Evolutionary conservation across 2,329 filamentous ascomycete species (phyloP), one percentile per base, ranked within the genome.

Genomic region (Trichoderma simmonsii): DNA sequence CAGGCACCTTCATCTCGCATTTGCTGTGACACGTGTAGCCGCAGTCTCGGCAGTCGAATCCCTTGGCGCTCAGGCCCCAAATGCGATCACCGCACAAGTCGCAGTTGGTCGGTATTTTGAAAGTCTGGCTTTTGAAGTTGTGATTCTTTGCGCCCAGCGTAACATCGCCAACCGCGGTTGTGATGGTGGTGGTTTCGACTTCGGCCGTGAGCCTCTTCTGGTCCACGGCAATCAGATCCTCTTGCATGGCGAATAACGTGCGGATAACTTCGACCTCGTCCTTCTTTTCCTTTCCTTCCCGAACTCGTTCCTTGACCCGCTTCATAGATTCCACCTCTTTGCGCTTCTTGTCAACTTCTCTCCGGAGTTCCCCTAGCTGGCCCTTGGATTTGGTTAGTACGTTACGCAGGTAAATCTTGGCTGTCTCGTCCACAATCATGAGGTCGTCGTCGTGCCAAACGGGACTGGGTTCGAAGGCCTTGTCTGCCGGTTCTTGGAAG

Each of bases 1-100:
- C 93, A 0, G 96, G 94, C 0, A 98, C 96, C 82, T 98, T 99
- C 92, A 99, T 96, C 84, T 99, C 94, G 81, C 96, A 99, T 83
- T 99, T 99, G 85, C 91, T 97, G 83, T 99, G 96, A 79, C 96
- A 99, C 2, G 95, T 98, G 83, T 98, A 99, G 39, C 97, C 96
- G 78, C 96, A 99, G 81, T 98, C 95, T 76, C 92, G 90, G 79
- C 96, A 99, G 80, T 97, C 95, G 79, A 97, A 97, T 0, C 96
- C 96, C 83, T 99, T 99, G 48, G 96, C 95, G 34, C 94, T 97
- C 54, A 99, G 82, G 0, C 96, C 96, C 96, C 96, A 99, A 80
- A 99, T 97, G 32, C 96, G 90, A 79, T 99, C 96, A 21, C 95
- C 95, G 77, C 96, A 99, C 14, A 98, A 87, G 81, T 99, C 96